Percentiles rank a stretch among this genome's conserved stretches.
phyloP scores from a whole-genome alignment of 768 basidiomycete species.

The Amanita brunnescens region DNA sequence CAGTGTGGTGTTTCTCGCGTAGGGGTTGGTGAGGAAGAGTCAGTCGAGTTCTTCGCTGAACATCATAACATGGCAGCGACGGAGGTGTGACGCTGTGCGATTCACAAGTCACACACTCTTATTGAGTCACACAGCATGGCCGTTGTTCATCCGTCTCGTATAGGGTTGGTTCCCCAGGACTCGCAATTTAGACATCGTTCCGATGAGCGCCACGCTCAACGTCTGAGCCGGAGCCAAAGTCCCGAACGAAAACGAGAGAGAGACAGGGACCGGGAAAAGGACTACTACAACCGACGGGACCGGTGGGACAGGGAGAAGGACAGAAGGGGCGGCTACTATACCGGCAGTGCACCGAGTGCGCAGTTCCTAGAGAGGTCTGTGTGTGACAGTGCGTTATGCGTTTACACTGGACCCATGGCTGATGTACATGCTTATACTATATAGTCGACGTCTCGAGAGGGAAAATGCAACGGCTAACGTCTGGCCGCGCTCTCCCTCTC shows the following conservation, averaged over 20 bases:
- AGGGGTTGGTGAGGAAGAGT: too few relatives aligned
- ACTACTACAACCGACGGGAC: slow-evolving; percentile 12
- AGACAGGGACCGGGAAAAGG: slow-evolving; percentile 12
- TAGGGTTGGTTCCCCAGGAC: slow-evolving; percentile 53
- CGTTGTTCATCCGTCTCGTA: slow-evolving; percentile 64
- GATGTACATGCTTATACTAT: neutral
- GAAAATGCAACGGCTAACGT: slow-evolving; percentile 46
- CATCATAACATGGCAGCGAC: too few relatives aligned
- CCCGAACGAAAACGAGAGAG: too few relatives aligned
- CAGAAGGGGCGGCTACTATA: slow-evolving; percentile 23
- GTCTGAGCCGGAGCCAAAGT: too few relatives aligned
- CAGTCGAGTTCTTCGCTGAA: too few relatives aligned
- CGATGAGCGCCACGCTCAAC: too few relatives aligned
- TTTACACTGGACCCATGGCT: too few relatives aligned
- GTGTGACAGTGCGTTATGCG: neutral
- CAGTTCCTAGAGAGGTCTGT: slow-evolving; percentile 67
- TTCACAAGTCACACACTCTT: neutral
- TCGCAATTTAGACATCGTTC: slow-evolving; percentile 17
- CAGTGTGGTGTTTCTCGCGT: too few relatives aligned
- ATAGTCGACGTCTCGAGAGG: slow-evolving; percentile 65
- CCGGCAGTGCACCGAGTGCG: slow-evolving; percentile 29
- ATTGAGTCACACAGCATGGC: slow-evolving; percentile 39
- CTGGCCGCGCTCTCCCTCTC: slow-evolving; percentile 82
- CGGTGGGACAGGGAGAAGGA: slow-evolving; percentile 13
- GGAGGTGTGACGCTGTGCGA: too few relatives aligned